These are phyloP conservation scores for Neofusicoccum sp. DNA, from an alignment of 2,329 filamentous ascomycete species.

Conservation along the genomic window DNA sequence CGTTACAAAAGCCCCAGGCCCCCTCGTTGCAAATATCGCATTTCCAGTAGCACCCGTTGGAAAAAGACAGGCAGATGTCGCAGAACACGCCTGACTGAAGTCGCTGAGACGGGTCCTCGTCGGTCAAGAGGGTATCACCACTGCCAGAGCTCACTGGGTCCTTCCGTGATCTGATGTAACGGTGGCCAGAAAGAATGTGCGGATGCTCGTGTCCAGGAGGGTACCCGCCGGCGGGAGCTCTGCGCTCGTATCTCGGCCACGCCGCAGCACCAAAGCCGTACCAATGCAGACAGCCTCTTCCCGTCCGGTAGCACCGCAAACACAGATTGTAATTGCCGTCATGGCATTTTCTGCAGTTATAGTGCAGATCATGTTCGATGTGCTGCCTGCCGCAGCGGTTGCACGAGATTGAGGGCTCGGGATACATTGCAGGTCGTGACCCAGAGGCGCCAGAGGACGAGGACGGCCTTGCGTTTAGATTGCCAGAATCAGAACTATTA, in stretches of 20 bases:
- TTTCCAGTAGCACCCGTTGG: conserved; percentile 86
- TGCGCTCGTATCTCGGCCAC: conserved; percentile 60
- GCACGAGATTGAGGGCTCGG: conserved; percentile 73
- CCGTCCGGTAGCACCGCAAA: conserved; percentile 71
- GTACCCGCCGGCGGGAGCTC: conserved; percentile 42
- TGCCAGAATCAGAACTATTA: conserved; percentile 5
- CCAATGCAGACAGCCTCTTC: conserved; percentile 80
- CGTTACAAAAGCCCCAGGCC: conserved; percentile 91
- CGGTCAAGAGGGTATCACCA: conserved; percentile 25
- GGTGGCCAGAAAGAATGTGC: conserved; percentile 52
- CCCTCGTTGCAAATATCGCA: conserved; percentile 85
- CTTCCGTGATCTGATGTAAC: conserved; percentile 37
- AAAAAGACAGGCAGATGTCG: conserved; percentile 67
- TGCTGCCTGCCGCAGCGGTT: conserved; percentile 66
- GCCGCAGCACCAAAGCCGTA: conserved; percentile 80
- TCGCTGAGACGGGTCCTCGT: conserved; percentile 64
- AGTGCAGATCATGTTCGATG: conserved; percentile 84
- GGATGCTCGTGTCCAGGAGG: conserved; percentile 45
- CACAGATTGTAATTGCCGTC: conserved; percentile 77
- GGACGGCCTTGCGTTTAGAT: conserved; percentile 6
- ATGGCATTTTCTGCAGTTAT: conserved; percentile 72
- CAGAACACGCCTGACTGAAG: conserved; percentile 84
- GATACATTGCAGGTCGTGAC: conserved; percentile 45
- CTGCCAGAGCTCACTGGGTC: conserved; percentile 9
- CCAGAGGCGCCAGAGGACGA: conserved; percentile 29